These are phyloP conservation scores for Lagenidium sp. DNA, from an alignment of 352 stramenopile species.

Conservation along the genomic window DNA sequence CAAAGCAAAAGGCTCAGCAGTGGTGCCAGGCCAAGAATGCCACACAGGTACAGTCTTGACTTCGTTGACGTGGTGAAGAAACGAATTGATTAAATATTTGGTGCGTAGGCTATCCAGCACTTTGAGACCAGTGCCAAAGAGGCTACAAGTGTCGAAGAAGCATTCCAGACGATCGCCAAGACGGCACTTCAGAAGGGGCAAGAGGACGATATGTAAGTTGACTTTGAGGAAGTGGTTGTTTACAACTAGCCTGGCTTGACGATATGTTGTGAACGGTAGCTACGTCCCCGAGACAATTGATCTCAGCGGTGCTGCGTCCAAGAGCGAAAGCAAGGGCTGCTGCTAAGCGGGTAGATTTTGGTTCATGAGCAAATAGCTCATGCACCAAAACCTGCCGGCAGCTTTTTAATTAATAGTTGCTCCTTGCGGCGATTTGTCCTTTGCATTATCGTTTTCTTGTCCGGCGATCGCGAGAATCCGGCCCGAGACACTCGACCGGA, in stretches of 20 bases:
- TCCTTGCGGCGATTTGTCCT: neutral
- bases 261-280: slow-evolving; percentile 13
- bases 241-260: neutral
- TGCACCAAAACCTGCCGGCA: too few relatives aligned
- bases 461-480: slow-evolving; percentile 1
- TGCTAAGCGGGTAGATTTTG: too few relatives aligned
- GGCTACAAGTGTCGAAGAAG: slow-evolving; percentile 94
- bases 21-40: slow-evolving; percentile 89
- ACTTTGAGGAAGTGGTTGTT: too few relatives aligned
- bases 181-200: slow-evolving; percentile 83
- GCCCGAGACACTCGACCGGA: slow-evolving; percentile 4
- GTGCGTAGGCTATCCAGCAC: slow-evolving; percentile 86
- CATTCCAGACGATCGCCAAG: slow-evolving; percentile 91
- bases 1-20: slow-evolving; percentile 85
- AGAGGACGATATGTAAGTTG: slow-evolving; percentile 80
- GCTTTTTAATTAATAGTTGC: neutral
- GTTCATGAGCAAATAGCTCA: too few relatives aligned
- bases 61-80: too few relatives aligned
- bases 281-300: slow-evolving; percentile 84
- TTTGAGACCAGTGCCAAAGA: slow-evolving; percentile 98
- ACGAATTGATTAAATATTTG: too few relatives aligned
- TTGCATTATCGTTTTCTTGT: neutral
- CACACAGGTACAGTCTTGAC: slow-evolving; percentile 61
- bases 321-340: slow-evolving; percentile 60
- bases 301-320: slow-evolving; percentile 58